phyloP scores from a whole-genome alignment of 768 basidiomycete species.

The Pleurotus cornucopiae region DNA sequence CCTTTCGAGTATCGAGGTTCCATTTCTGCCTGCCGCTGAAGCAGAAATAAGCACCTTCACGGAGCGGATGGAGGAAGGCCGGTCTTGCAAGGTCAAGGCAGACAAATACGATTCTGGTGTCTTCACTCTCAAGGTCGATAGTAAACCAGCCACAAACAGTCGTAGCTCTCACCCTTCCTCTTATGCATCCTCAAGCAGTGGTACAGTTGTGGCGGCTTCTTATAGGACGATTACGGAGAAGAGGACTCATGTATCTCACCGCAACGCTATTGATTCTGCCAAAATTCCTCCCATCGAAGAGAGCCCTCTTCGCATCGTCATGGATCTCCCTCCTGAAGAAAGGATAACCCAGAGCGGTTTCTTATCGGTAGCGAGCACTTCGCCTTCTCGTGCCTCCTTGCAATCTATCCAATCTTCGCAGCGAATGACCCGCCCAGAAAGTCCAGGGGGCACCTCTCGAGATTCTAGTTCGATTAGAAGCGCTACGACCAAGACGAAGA shows the following conservation, averaged over 20 bases:
- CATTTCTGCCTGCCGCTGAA: slow-evolving; percentile 55
- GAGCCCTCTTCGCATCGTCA: slow-evolving; percentile 48
- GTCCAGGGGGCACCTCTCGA: slow-evolving; percentile 14
- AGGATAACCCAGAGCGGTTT: slow-evolving; percentile 21
- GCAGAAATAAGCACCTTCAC: slow-evolving; percentile 25
- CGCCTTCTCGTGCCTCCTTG: slow-evolving; percentile 66
- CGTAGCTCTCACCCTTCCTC: slow-evolving; percentile 41
- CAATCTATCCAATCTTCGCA: slow-evolving; percentile 47
- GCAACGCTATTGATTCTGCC: slow-evolving; percentile 42
- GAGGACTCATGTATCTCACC: slow-evolving; percentile 34
- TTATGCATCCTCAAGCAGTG: slow-evolving; percentile 34
- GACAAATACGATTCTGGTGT: slow-evolving; percentile 72
- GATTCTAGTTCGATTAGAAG: slow-evolving; percentile 29
- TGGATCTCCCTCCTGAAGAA: slow-evolving; percentile 49
- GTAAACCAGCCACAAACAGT: slow-evolving; percentile 21
- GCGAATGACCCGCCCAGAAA: slow-evolving; percentile 39
- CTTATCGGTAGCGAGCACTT: slow-evolving; percentile 37
- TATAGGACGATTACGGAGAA: slow-evolving; percentile 36
- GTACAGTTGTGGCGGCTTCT: slow-evolving; percentile 29
- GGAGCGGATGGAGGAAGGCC: slow-evolving; percentile 28
- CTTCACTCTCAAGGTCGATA: slow-evolving; percentile 50
- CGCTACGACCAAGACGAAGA: slow-evolving; percentile 53
- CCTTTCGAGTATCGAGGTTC: slow-evolving; percentile 83
- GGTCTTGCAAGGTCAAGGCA: slow-evolving; percentile 50
- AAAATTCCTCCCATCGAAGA: slow-evolving; percentile 66